phyloP scores from a whole-genome alignment of 345 rosid genomes.

The Crucihimalaya himalaica region DNA sequence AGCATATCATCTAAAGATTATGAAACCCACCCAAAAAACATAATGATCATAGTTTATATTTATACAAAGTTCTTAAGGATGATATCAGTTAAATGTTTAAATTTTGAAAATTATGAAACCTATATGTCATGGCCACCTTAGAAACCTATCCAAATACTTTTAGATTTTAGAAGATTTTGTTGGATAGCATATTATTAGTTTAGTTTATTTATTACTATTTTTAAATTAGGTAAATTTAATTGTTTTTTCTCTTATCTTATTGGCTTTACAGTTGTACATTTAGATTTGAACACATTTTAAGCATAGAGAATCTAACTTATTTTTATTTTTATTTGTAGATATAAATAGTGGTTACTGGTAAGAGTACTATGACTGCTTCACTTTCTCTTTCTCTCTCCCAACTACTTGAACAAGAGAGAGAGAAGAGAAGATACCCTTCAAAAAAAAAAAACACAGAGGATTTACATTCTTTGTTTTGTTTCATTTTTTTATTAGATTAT shows the following conservation, averaged over 20 bases:
- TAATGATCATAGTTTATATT: too few species aligned
- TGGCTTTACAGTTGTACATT: constrained; percentile 30
- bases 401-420: constrained; percentile 5
- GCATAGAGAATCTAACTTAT: constrained; percentile 20
- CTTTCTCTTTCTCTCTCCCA: constrained; percentile 27
- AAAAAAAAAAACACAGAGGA: neutral
- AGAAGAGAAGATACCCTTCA: neutral
- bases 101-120: neutral
- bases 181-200: neutral
- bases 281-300: constrained; percentile 34
- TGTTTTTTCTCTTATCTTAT: neutral
- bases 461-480: neutral
- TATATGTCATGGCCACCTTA: neutral
- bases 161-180: neutral
- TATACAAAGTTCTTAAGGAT: neutral
- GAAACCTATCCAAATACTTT: neutral
- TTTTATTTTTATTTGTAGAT: neutral
- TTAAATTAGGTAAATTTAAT: neutral
- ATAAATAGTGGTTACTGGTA: constrained; percentile 29
- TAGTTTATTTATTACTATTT: neutral
- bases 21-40: neutral
- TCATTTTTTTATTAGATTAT: neutral
- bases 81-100: neutral
- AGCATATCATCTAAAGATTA: neutral
- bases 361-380: constrained; percentile 29